Evolutionary conservation across 208 protist species (phyloP).

Genomic region (Acanthamoeba healyi): DNA sequence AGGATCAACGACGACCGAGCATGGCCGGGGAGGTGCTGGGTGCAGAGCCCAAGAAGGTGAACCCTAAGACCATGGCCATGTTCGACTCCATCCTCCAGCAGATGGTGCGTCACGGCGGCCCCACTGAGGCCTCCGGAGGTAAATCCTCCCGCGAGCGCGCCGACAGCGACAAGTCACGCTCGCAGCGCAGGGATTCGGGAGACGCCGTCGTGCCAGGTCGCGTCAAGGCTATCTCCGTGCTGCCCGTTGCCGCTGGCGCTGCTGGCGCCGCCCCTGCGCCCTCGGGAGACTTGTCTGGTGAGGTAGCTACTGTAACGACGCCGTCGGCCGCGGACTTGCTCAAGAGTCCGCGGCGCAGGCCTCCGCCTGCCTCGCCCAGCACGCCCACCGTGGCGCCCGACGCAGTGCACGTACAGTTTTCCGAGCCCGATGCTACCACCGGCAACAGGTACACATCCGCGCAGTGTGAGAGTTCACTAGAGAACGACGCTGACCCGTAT

Average conservation of each 20-base stretch:
- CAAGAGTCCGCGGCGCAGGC: neutral
- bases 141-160: neutral
- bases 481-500: neutral
- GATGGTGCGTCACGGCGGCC: constrained; percentile 9
- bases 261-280: neutral
- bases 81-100: constrained; percentile 8
- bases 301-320: neutral
- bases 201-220: neutral
- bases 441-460: neutral
- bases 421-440: neutral
- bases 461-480: neutral
- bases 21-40: neutral
- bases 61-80: constrained; percentile 26
- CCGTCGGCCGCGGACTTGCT: neutral
- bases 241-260: neutral
- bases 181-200: neutral
- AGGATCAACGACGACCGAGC: neutral
- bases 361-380: neutral
- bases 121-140: neutral
- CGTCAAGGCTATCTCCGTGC: neutral
- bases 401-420: neutral
- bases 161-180: neutral
- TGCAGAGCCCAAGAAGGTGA: constrained; percentile 36
- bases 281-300: neutral
- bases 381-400: neutral